Evolutionary conservation across 305 asterid genomes (phyloP).

Genomic region (Fraxinus albicans): DNA sequence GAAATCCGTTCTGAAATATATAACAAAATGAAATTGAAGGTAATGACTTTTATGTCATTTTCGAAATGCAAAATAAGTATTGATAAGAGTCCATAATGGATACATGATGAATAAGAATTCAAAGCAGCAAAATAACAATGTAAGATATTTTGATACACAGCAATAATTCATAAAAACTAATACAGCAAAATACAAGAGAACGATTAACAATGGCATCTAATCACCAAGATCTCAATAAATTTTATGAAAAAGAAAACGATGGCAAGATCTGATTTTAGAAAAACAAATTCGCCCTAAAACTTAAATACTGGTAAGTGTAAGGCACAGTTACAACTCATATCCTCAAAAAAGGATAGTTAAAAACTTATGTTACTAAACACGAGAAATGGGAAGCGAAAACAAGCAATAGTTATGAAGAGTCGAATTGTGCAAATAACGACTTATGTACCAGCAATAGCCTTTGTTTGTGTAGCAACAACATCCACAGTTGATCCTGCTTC

Average conservation of each 20-base stretch:
- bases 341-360: not conserved
- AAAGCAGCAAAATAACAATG: not conserved
- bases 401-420: not conserved
- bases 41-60: not conserved
- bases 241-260: not conserved
- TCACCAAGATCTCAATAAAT: not conserved
- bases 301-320: not conserved
- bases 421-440: not conserved
- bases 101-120: not conserved
- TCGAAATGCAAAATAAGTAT: not conserved
- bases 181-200: not conserved
- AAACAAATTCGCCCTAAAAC: not conserved
- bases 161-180: not conserved
- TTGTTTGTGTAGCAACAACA: constrained; percentile 93
- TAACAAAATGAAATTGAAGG: constrained; percentile 13
- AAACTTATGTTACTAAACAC: not conserved
- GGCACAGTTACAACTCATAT: not conserved
- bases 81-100: not conserved
- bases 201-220: not conserved
- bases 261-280: not conserved
- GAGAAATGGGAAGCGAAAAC: not conserved
- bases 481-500: constrained; percentile 88
- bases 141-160: not conserved
- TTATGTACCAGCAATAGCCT: constrained; percentile 87
- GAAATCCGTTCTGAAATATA: constrained; percentile 55